These are phyloP conservation scores for Pharnaceum exiguum DNA, from an alignment of 148 eudicot genomes.

Conservation along the genomic window DNA sequence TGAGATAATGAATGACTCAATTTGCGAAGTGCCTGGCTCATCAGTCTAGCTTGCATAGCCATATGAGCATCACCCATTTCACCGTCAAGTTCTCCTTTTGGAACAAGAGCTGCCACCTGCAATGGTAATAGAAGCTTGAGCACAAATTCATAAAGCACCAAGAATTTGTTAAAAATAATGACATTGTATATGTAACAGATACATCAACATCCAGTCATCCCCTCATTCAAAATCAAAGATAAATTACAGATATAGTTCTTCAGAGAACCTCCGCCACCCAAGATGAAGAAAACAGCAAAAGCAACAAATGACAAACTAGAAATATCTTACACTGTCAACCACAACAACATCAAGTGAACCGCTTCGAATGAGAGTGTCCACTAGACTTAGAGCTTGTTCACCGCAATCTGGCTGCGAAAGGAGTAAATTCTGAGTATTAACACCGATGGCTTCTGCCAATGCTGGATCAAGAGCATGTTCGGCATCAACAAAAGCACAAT, in stretches of 20 bases:
- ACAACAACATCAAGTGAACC: slow-evolving; percentile 97
- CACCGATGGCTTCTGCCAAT: slow-evolving; percentile 86
- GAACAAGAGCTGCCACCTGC: slow-evolving; percentile 98
- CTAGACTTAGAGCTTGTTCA: slow-evolving; percentile 97
- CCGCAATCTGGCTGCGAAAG: slow-evolving; percentile 98
- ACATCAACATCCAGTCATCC: neutral
- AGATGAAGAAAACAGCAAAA: slow-evolving; percentile 2
- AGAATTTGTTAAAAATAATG: neutral
- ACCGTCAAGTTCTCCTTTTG: slow-evolving; percentile 96
- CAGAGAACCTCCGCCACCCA: neutral
- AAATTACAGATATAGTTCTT: neutral
- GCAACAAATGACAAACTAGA: neutral
- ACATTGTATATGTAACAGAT: neutral
- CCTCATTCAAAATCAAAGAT: neutral
- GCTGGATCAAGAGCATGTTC: slow-evolving; percentile 97
- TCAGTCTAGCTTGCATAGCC: slow-evolving; percentile 99
- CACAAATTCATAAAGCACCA: neutral
- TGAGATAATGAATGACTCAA: slow-evolving; percentile 88
- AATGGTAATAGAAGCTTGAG: neutral
- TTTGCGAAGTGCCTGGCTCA: slow-evolving; percentile 99
- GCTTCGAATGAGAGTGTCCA: slow-evolving; percentile 92
- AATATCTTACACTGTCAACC: slow-evolving; percentile 82
- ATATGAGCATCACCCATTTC: slow-evolving; percentile 99
- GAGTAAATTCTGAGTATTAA: slow-evolving; percentile 78
- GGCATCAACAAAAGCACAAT: slow-evolving; percentile 94